A percentile compares a stretch with the other conserved stretches of the same genome.
Evolutionary conservation across 2,329 filamentous ascomycete genomes (phyloP).

Genomic region (Trichoderma atrobrunneum): DNA sequence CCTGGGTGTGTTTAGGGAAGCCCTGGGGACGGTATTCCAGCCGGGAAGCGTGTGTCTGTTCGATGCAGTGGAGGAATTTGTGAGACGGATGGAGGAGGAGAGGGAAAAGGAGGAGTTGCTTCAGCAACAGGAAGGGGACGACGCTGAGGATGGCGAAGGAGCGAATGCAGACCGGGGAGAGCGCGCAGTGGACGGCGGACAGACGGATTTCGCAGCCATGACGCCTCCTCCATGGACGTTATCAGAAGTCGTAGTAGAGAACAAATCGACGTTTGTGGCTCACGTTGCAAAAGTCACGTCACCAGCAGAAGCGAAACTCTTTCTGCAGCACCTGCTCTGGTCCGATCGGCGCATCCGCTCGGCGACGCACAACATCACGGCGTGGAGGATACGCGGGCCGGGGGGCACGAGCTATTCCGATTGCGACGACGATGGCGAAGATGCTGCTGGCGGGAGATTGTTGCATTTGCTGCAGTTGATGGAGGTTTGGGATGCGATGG

Average conservation of each 20-base stretch:
- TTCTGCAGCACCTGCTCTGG: conserved; percentile 71
- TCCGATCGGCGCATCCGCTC: conserved; percentile 81
- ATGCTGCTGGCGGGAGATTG: conserved; percentile 80
- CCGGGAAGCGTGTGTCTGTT: conserved; percentile 82
- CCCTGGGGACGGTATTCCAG: conserved; percentile 65
- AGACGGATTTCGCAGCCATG: conserved; percentile 26
- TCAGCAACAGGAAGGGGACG: conserved; percentile 25
- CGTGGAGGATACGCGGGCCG: conserved; percentile 74
- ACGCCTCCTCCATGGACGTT: conserved; percentile 63
- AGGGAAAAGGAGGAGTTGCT: conserved; percentile 23
- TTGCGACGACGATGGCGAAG: conserved; percentile 94
- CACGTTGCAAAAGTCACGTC: conserved; percentile 69
- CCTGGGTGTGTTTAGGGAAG: conserved; percentile 65
- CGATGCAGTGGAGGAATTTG: conserved; percentile 79
- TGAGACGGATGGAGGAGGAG: conserved; percentile 40
- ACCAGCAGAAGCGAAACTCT: conserved; percentile 66
- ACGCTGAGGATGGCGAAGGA: conserved; percentile 21
- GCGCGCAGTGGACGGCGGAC: conserved; percentile 19
- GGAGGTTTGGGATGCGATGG: conserved; percentile 88
- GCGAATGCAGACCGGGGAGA: conserved; percentile 19
- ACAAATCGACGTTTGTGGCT: conserved; percentile 85
- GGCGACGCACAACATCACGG: conserved; percentile 93
- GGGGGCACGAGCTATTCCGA: conserved; percentile 67
- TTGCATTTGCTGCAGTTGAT: conserved; percentile 92
- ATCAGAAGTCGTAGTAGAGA: conserved; percentile 72